Base-by-base conservation (phyloP, 768 basidiomycete genomes). In the Suillus spraguei region DNA sequence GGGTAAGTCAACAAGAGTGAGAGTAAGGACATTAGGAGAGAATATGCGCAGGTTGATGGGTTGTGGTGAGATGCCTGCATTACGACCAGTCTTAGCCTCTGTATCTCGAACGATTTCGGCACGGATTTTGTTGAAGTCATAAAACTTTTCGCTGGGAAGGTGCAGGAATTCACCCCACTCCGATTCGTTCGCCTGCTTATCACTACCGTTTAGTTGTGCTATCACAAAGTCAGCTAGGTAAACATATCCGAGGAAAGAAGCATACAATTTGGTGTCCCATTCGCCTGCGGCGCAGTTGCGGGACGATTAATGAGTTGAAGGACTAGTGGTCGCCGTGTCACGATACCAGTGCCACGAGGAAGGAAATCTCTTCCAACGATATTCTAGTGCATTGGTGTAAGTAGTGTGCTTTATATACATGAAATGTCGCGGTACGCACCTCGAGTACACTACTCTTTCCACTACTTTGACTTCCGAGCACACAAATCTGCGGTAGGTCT, bases 151-250 rank as follows among this genome's bases (percentile, higher is more conserved):
- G 64, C 92, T 92, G 0, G 97, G 97, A 44, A 98, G 85, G 70
- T 95, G 95, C 36, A 98, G 82, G 84, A 99, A 99, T 78, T 99
- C 97, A 69, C 97, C 97, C 97, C 97, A 99, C 77, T 99, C 97
- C 69, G 97, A 88, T 61, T 88, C 82, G 74, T 99, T 99, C 77
- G 91, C 93, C 35, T 85, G 81, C 65, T 90, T 88, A 79, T 92
- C 92, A 36, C 77, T 73, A 13, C 81, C 80, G 64, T 77, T 81
- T 79, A 72, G 64, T 68, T 70, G 70, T 64, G 73, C 71, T 67
- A 69, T 8, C 38, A 38, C 59, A 53, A 17, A 20, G 17, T 46
- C 13, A 60, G 42, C 38, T 41, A 63, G 58, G 42, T 64, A 62
- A 49, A 28, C 11, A 16, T 17, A 22, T 13, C 39, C 8, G 62